Conservation (phyloP, 2,329 filamentous ascomycete genomes). For the Teratosphaeria viscida region DNA sequence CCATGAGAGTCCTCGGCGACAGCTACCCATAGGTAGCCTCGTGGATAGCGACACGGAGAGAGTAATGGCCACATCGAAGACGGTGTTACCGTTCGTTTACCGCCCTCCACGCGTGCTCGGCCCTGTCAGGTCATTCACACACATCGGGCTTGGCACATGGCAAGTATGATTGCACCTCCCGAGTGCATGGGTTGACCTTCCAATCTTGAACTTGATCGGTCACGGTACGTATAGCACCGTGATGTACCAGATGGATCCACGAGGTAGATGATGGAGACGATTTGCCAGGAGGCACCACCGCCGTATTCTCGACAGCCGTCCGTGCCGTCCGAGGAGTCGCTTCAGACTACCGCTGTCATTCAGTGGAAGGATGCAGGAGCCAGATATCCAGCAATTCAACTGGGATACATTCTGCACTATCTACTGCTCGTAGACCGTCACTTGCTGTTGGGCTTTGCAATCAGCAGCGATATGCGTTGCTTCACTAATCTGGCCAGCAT, state of each 20-base stretch:
- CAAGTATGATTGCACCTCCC: too few relatives aligned
- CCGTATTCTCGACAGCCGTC: not conserved
- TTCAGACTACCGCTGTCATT: not conserved
- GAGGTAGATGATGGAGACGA: not conserved
- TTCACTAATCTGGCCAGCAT: not conserved
- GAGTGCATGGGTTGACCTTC: too few relatives aligned
- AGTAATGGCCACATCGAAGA: too few relatives aligned
- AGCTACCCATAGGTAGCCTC: too few relatives aligned
- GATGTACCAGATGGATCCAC: not conserved
- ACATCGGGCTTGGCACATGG: too few relatives aligned
- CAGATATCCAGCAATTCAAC: not conserved
- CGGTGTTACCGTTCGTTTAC: too few relatives aligned
- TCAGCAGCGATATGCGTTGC: not conserved
- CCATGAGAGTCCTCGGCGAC: too few relatives aligned
- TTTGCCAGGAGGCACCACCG: not conserved
- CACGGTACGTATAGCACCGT: not conserved
- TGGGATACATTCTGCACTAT: not conserved
- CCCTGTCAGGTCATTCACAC: too few relatives aligned
- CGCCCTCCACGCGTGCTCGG: too few relatives aligned
- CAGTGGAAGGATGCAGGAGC: not conserved
- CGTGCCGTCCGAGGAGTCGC: not conserved
- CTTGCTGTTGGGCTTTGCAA: not conserved
- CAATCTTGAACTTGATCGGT: not conserved
- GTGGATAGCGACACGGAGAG: too few relatives aligned
- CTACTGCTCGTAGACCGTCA: not conserved